Evolutionary conservation across 2,329 filamentous ascomycete species (phyloP).

Genomic region (Hypomyces perniciosus): DNA sequence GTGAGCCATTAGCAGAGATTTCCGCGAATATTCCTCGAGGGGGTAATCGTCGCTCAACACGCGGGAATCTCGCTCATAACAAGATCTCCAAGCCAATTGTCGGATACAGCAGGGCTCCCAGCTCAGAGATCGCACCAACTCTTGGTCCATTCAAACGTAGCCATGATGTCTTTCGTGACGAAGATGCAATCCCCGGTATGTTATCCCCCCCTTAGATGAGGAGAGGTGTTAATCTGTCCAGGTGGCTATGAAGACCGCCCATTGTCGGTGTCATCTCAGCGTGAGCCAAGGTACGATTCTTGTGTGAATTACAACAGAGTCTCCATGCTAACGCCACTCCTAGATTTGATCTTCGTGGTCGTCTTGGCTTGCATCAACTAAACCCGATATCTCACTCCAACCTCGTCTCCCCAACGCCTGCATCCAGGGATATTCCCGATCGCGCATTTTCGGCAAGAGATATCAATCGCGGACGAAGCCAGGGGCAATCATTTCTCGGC

Average conservation of each 20-base stretch:
- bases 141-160: constrained; percentile 17
- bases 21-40: constrained; percentile 29
- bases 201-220: neutral
- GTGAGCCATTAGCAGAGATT: constrained; percentile 28
- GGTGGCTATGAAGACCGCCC: constrained; percentile 20
- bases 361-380: constrained; percentile 30
- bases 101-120: constrained; percentile 12
- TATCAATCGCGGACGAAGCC: constrained; percentile 15
- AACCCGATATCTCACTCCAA: constrained; percentile 34
- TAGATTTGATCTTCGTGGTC: constrained; percentile 29
- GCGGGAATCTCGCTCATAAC: constrained; percentile 15
- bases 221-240: constrained; percentile 17
- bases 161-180: constrained; percentile 28
- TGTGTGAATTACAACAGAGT: neutral
- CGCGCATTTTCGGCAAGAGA: constrained; percentile 22
- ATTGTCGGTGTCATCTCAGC: constrained; percentile 17
- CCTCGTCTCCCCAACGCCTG: constrained; percentile 30
- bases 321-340: neutral
- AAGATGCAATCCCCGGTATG: constrained; percentile 23
- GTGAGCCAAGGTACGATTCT: constrained; percentile 21
- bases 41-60: constrained; percentile 19
- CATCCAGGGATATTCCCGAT: constrained; percentile 22
- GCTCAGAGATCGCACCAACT: constrained; percentile 15
- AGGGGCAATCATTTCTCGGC: constrained; percentile 11
- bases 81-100: constrained; percentile 17